Evolutionary conservation across 2,329 filamentous ascomycete species (phyloP).

Genomic region (Cladobotryum mycophilum): DNA sequence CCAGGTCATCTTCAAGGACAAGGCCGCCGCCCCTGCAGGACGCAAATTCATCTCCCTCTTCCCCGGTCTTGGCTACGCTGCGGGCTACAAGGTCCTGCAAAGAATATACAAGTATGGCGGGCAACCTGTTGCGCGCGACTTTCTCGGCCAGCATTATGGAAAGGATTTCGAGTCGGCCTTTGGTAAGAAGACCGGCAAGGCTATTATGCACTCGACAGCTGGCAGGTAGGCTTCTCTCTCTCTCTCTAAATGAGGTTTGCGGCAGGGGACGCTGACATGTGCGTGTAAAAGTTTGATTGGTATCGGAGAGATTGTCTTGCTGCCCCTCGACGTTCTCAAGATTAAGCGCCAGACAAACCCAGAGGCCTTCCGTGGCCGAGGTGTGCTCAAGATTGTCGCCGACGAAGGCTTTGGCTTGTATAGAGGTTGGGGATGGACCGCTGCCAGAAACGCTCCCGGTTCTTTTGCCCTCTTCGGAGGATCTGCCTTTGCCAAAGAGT

Average conservation of each 20-base stretch:
- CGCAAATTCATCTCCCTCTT: constrained; percentile 93
- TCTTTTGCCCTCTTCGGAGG: constrained; percentile 98
- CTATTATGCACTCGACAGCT: constrained; percentile 93
- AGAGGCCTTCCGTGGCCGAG: constrained; percentile 91
- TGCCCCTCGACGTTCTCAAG: constrained; percentile 95
- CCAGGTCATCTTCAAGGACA: constrained; percentile 88
- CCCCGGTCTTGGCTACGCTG: constrained; percentile 93
- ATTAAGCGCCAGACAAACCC: constrained; percentile 99
- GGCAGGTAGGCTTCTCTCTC: constrained; percentile 54
- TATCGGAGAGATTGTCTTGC: constrained; percentile 91
- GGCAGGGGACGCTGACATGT: not conserved
- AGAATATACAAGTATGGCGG: constrained; percentile 98
- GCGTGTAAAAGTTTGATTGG: constrained; percentile 65
- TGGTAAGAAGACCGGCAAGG: constrained; percentile 95
- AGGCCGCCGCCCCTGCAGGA: constrained; percentile 61
- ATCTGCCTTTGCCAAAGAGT: constrained; percentile 95
- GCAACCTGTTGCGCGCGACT: constrained; percentile 91
- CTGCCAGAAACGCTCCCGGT: constrained; percentile 90
- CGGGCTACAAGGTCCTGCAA: constrained; percentile 96
- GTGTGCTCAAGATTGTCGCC: constrained; percentile 78
- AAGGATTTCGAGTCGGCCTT: constrained; percentile 81
- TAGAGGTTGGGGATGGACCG: constrained; percentile 95
- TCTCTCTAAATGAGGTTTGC: not conserved
- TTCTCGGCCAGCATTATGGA: constrained; percentile 72
- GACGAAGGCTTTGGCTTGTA: constrained; percentile 96